These are phyloP conservation scores for Xylariaceae sp. DNA, from an alignment of 2,329 filamentous ascomycete genomes.

Conservation along the genomic window DNA sequence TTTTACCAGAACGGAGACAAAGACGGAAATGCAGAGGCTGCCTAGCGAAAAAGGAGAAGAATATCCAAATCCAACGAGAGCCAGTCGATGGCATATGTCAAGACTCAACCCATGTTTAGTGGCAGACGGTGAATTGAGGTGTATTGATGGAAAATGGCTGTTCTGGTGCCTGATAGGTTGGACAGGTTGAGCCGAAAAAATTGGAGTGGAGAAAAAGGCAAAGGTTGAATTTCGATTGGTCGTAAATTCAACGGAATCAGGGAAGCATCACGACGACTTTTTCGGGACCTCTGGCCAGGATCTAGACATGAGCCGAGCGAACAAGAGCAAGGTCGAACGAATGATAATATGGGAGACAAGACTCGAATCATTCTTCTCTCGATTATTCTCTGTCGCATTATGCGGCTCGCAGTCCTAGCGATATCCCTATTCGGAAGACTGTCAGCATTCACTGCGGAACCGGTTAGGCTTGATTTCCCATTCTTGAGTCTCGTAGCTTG, in stretches of 20 bases:
- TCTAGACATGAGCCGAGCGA: conserved; percentile 26
- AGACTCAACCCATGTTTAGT: conserved; percentile 35
- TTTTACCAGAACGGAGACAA: conserved; percentile 30
- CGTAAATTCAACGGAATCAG: conserved; percentile 33
- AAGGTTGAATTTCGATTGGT: conserved; percentile 31
- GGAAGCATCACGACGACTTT: conserved; percentile 21
- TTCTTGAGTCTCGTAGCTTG: conserved; percentile 15
- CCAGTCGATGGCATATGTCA: conserved; percentile 35
- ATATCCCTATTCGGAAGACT: conserved; percentile 22
- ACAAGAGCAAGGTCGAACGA: conserved; percentile 19
- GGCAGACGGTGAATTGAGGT: conserved; percentile 37
- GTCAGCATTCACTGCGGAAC: conserved; percentile 15
- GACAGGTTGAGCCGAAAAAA: conserved; percentile 24
- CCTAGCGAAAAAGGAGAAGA: conserved; percentile 27
- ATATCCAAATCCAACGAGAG: conserved; percentile 32
- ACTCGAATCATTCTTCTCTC: conserved; percentile 17
- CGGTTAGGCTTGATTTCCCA: conserved; percentile 25
- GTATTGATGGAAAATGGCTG: conserved; percentile 30
- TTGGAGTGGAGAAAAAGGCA: conserved; percentile 26
- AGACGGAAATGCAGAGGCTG: conserved; percentile 24
- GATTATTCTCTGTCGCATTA: conserved; percentile 3
- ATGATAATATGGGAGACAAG: conserved; percentile 24
- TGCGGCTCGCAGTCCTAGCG: conserved; percentile 2
- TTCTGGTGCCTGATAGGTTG: conserved; percentile 29
- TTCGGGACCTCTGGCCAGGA: conserved; percentile 6